Evolutionary conservation across 2,329 filamentous ascomycete genomes (phyloP).

Genomic region (Zymoseptoria pseudotritici): DNA sequence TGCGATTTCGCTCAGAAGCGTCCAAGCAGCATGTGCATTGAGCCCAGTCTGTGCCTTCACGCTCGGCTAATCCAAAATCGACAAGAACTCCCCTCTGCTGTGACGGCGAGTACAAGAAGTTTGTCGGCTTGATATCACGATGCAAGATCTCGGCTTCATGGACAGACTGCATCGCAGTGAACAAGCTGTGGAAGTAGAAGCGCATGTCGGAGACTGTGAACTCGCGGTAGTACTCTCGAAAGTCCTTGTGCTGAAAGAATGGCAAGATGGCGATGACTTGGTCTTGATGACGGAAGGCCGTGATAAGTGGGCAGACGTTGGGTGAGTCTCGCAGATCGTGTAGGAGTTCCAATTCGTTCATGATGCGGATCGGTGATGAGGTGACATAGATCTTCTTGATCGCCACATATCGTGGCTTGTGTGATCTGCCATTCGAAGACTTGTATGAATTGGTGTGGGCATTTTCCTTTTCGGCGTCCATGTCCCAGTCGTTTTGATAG

Average conservation of each 20-base stretch:
- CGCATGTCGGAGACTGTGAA: conserved; percentile 82
- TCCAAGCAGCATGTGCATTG: conserved; percentile 74
- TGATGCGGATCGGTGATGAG: conserved; percentile 83
- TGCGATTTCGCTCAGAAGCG: conserved; percentile 52
- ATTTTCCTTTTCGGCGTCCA: conserved; percentile 44
- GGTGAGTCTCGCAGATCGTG: conserved; percentile 75
- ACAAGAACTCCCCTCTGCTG: conserved; percentile 81
- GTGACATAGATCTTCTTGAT: conserved; percentile 99
- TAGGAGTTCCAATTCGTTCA: conserved; percentile 92
- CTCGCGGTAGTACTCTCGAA: conserved; percentile 85
- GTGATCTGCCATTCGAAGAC: conserved; percentile 4
- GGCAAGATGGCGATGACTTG: conserved; percentile 92
- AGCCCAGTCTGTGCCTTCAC: conserved; percentile 61
- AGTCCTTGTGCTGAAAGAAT: conserved; percentile 93
- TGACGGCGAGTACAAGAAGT: conserved; percentile 84
- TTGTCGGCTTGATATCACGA: conserved; percentile 62
- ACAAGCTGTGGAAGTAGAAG: conserved; percentile 81
- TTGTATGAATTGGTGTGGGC: conserved; percentile 12
- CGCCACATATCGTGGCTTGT: conserved; percentile 70
- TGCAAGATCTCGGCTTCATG: conserved; percentile 82
- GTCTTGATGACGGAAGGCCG: conserved; percentile 88
- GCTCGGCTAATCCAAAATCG: conserved; percentile 95
- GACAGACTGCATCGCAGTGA: conserved; percentile 75
- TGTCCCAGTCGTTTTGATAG: conserved; percentile 82
- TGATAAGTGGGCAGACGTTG: conserved; percentile 90